Base-by-base conservation (phyloP, 2,329 filamentous ascomycete species). In the Talaromyces sp. region DNA sequence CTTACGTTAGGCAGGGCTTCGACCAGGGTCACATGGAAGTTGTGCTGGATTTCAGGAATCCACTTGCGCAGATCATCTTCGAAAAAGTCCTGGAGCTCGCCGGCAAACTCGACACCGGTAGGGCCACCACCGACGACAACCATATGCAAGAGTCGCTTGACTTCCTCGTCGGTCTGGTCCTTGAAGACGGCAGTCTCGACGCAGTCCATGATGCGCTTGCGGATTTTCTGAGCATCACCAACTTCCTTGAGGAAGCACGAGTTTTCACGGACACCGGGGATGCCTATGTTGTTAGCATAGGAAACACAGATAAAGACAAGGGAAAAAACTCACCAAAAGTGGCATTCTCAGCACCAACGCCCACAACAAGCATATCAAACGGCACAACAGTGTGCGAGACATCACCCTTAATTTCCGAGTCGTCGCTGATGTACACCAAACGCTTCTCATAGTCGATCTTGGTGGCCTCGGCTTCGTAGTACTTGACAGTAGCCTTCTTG, bases 231-330 rank as follows among this genome's bases (percentile, higher is more conserved):
- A 61, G 95, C 95, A 76, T 99, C 96, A 66, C 85, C 87, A 73
- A 99, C 96, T 81, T 99, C 96, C 84, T 99, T 99, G 75, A 99
- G 80, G 85, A 99, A 99, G 81, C 93, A 96, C 69, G 91, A 93
- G 82, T 99, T 81, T 79, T 99, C 95, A 68, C 87, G 88, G 60
- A 99, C 95, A 76, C 95, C 95, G 59, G 91, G 92, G 71, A 99
- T 98, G 69, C 85, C 83, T 85, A 64, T 29, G 57, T 7, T 46
- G 46, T 38, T 17, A 38, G 35, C 7, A 38, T 8, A n/a, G 5
- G 14, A 38, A 14, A 5, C 14, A 38, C 14, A 38, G n/a, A n/a
- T n/a, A n/a, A 2, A 7, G 35, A n/a, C 8, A 17, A 7, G 14
- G n/a, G 5, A 17, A n/a, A n/a, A 35, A 50, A 73, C 79, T 67